Conservation (phyloP, 768 basidiomycete species). For the Auricularia auricula-judae region DNA sequence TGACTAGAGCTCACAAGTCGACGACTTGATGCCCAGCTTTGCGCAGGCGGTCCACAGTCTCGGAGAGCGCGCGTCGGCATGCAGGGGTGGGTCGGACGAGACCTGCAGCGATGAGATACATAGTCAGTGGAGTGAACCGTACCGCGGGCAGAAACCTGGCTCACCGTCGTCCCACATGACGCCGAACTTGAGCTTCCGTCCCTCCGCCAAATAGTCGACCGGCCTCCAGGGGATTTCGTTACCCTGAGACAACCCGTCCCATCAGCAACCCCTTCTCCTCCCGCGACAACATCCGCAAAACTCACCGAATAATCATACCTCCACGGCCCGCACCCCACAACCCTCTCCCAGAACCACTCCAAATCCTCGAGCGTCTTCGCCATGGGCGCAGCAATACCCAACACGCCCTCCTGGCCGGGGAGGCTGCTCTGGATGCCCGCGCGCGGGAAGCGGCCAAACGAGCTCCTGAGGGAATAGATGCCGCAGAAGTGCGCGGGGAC, state of each 20-base stretch:
- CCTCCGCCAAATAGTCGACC: constrained; percentile 25
- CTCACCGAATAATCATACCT: constrained; percentile 45
- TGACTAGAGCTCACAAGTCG: constrained; percentile 33
- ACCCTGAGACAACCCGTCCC: constrained; percentile 14
- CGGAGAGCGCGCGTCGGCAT: constrained; percentile 41
- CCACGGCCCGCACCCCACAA: constrained; percentile 54
- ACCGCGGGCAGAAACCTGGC: constrained; percentile 7
- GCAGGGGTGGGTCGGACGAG: constrained; percentile 50
- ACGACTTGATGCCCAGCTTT: constrained; percentile 40
- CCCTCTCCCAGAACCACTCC: constrained; percentile 52
- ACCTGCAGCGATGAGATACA: constrained; percentile 22
- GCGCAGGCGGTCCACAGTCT: constrained; percentile 32
- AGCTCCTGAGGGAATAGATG: constrained; percentile 48
- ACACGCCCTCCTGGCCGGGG: constrained; percentile 47
- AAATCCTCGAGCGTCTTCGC: constrained; percentile 51
- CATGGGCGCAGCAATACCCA: constrained; percentile 47
- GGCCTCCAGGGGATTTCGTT: constrained; percentile 25
- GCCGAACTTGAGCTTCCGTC: constrained; percentile 44
- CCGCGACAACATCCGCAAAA: neutral
- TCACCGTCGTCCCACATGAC: constrained; percentile 54
- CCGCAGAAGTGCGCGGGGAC: constrained; percentile 59
- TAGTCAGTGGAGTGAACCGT: neutral
- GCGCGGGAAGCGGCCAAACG: constrained; percentile 44
- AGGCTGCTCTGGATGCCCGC: constrained; percentile 36
- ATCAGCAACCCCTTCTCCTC: no score